phyloP scores from a whole-genome alignment of 164 flowering plant species.

The Piper longum region DNA sequence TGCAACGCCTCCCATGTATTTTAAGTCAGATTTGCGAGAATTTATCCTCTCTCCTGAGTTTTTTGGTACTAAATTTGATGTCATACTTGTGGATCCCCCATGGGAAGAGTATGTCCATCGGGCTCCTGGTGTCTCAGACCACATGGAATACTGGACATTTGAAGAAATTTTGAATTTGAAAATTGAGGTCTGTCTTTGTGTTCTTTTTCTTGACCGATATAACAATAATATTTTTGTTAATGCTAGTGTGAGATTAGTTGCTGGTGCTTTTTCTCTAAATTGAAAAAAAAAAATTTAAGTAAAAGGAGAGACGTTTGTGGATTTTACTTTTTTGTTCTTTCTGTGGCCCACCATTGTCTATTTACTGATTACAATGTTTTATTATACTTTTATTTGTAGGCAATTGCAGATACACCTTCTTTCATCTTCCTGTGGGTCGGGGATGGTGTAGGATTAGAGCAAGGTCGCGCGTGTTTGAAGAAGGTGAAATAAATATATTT shows the following conservation, averaged over 20 bases:
- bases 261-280: neutral
- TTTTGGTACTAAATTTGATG: conserved; percentile 94
- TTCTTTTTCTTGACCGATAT: neutral
- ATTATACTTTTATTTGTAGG: conserved; percentile 27
- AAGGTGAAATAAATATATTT: conserved; percentile 35
- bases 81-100: conserved; percentile 94
- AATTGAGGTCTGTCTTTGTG: conserved; percentile 55
- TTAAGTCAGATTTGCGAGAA: conserved; percentile 72
- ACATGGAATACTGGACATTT: conserved; percentile 90
- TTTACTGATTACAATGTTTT: neutral
- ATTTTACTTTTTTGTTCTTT: neutral
- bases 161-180: conserved; percentile 89
- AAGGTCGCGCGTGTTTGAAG: conserved; percentile 90
- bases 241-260: neutral
- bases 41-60: conserved; percentile 70
- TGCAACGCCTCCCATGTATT: conserved; percentile 85
- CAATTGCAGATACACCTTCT: conserved; percentile 96
- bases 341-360: neutral
- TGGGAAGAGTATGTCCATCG: conserved; percentile 99
- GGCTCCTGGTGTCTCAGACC: conserved; percentile 93
- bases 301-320: neutral
- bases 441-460: conserved; percentile 97
- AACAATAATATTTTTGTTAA: too few relatives aligned
- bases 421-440: conserved; percentile 99
- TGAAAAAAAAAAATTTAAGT: neutral